A percentile compares a stretch with the other conserved stretches of the same genome.
These are phyloP conservation scores for Poa pratensis DNA, from an alignment of 176 grass and related monocot genomes.

Conservation along the genomic window DNA sequence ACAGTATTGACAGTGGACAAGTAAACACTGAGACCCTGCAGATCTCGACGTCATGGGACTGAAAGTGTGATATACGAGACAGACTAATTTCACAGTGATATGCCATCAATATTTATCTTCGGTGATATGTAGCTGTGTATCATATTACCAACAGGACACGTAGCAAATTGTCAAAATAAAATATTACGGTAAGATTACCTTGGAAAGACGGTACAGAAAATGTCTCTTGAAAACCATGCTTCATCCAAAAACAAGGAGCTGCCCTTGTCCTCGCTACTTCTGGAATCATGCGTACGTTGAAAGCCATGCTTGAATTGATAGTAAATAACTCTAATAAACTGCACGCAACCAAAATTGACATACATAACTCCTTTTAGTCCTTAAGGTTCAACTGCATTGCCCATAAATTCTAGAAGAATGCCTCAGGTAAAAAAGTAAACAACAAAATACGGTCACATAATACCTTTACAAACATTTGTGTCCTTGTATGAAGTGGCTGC, in stretches of 20 bases:
- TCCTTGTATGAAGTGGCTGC: constrained; percentile 90
- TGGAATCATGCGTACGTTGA: constrained; percentile 52
- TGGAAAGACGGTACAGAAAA: constrained; percentile 83
- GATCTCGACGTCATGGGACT: background rate
- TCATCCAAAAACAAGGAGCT: constrained; percentile 77
- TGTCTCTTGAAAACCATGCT: constrained; percentile 80
- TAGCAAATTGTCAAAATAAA: constrained; percentile 14
- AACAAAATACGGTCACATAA: background rate
- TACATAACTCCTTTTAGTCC: background rate
- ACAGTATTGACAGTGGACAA: background rate
- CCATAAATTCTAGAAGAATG: background rate
- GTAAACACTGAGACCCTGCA: background rate
- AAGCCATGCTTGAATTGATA: constrained; percentile 79
- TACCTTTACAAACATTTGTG: constrained; percentile 82
- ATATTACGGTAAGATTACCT: constrained; percentile 64
- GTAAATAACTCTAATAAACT: constrained; percentile 87
- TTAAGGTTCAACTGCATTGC: background rate
- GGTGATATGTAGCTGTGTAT: background rate
- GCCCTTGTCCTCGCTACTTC: constrained; percentile 36
- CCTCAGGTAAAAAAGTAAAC: background rate
- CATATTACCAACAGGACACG: background rate
- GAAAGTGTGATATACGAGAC: background rate
- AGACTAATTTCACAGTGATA: background rate
- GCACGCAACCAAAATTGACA: constrained; percentile 39
- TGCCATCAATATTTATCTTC: constrained; percentile 21